phyloP scores from a whole-genome alignment of 2,329 filamentous ascomycete species.

The Hypomyces rosellus region DNA sequence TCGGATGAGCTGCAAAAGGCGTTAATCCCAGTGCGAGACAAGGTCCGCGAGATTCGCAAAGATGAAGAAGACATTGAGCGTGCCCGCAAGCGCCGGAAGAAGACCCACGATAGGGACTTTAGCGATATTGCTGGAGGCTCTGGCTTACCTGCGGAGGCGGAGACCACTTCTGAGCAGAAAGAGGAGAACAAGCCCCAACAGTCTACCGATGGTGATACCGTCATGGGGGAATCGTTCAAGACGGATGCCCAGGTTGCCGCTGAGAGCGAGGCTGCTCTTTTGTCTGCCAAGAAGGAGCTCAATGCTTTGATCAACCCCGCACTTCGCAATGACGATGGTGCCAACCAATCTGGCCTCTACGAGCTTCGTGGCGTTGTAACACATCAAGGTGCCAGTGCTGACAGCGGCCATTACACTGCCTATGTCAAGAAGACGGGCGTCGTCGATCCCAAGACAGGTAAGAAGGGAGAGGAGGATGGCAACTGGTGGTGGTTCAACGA shows the following conservation, averaged over 20 bases:
- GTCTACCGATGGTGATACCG: conserved; percentile 56
- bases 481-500: conserved; percentile 99
- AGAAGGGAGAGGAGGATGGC: conserved; percentile 74
- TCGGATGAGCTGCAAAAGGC: conserved; percentile 79
- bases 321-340: conserved; percentile 68
- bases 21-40: conserved; percentile 88
- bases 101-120: conserved; percentile 41
- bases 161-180: conserved; percentile 45
- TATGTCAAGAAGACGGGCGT: conserved; percentile 88
- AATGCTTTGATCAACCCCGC: conserved; percentile 69
- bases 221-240: conserved; percentile 78
- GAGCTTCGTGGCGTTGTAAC: conserved; percentile 92
- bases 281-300: conserved; percentile 82
- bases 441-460: conserved; percentile 68
- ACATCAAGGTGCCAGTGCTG: conserved; percentile 92
- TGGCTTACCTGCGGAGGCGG: conserved; percentile 45
- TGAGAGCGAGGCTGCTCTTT: conserved; percentile 69
- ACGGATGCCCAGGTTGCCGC: conserved; percentile 89
- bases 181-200: conserved; percentile 31
- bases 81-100: conserved; percentile 85
- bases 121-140: conserved; percentile 41
- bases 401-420: conserved; percentile 96
- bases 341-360: conserved; percentile 92
- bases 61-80: conserved; percentile 92
- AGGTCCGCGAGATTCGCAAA: conserved; percentile 90